These are phyloP conservation scores for Dendrobium chrysotoxum DNA, from an alignment of 106 monocot genomes.

Conservation along the genomic window DNA sequence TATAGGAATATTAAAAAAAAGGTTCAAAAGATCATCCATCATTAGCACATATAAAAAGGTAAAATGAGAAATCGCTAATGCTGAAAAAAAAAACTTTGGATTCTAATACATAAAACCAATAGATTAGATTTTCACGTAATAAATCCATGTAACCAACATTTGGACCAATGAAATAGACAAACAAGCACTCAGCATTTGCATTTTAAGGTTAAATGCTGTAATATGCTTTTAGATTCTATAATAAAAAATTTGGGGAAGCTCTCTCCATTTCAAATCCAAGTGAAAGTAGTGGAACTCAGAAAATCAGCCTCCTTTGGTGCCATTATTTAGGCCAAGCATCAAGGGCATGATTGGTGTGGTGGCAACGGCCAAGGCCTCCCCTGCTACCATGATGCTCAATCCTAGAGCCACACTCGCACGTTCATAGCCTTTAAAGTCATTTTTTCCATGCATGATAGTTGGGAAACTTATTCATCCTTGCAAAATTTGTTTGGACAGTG, in stretches of 20 bases:
- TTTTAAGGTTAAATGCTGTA: neutral
- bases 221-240: neutral
- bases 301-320: neutral
- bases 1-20: neutral
- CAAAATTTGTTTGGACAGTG: too few species aligned
- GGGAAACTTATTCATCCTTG: too few species aligned
- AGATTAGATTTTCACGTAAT: neutral
- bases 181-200: neutral
- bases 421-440: neutral
- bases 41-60: neutral
- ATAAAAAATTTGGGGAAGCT: neutral
- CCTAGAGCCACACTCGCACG: neutral
- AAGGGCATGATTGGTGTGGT: neutral
- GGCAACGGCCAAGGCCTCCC: neutral
- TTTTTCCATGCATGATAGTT: too few species aligned
- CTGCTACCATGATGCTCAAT: neutral
- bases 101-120: neutral
- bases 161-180: too few species aligned
- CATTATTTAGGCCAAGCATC: neutral
- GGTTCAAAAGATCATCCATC: neutral
- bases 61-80: neutral
- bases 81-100: neutral
- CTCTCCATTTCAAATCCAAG: neutral
- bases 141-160: too few species aligned
- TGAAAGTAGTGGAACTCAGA: neutral